These are phyloP conservation scores for Salvia miltiorrhiza DNA, from an alignment of 257 asterid species.

Conservation along the genomic window DNA sequence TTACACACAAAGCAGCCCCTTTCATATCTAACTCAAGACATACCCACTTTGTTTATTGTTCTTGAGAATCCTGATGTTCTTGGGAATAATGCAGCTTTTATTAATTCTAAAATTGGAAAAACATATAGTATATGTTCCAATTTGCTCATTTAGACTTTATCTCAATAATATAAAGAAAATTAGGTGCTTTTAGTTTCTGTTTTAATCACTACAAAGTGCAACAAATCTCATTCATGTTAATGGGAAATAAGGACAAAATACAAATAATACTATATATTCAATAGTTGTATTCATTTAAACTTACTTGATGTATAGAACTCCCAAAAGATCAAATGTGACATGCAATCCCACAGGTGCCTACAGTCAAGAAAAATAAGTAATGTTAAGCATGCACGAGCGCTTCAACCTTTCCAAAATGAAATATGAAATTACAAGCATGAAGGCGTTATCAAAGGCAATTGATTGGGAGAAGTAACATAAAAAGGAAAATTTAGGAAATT, in stretches of 20 bases:
- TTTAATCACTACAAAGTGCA: not conserved
- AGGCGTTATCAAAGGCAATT: not conserved
- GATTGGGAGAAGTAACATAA: not conserved
- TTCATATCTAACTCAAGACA: no score
- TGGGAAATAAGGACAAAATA: not conserved
- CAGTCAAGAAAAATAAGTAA: conserved; percentile 16
- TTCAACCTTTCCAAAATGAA: not conserved
- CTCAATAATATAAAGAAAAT: not conserved
- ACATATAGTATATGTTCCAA: not conserved
- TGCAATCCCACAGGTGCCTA: conserved; percentile 89
- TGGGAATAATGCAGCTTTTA: not conserved
- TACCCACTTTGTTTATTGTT: no score
- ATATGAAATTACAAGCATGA: not conserved
- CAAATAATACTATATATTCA: not conserved
- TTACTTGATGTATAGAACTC: conserved; percentile 84
- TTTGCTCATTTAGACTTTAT: not conserved
- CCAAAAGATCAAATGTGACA: conserved; percentile 73
- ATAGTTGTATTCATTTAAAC: conserved; percentile 23
- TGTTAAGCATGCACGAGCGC: conserved; percentile 7
- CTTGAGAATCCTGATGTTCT: no score
- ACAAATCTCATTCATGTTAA: not conserved
- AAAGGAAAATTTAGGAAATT: not conserved
- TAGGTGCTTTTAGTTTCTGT: not conserved
- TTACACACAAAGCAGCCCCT: no score
- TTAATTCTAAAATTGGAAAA: not conserved